These are phyloP conservation scores for Cyclocybe aegerita DNA, from an alignment of 768 basidiomycete species.

Conservation along the genomic window DNA sequence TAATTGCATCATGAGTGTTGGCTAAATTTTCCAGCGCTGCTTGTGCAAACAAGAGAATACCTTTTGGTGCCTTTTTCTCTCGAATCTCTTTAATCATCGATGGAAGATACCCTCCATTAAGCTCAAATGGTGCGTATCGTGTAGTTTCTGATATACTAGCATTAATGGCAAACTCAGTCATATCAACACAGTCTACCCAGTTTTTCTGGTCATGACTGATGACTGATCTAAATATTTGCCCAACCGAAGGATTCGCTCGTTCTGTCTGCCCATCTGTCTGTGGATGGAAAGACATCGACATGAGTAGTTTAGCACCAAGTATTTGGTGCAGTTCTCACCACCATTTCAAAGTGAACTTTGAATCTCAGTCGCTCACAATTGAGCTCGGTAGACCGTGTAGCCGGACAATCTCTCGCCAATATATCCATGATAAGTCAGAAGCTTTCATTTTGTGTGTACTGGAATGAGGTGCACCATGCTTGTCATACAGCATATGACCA, in stretches of 20 bases:
- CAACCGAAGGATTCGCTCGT: slow-evolving; percentile 24
- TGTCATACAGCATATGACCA: slow-evolving; percentile 27
- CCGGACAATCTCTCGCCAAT: slow-evolving; percentile 23
- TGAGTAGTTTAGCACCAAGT: slow-evolving; percentile 26
- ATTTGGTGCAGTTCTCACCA: slow-evolving; percentile 21
- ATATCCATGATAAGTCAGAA: slow-evolving; percentile 28
- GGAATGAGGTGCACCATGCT: slow-evolving; percentile 34
- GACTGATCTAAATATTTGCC: slow-evolving; percentile 26
- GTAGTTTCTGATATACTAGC: slow-evolving; percentile 25
- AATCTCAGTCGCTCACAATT: slow-evolving; percentile 30
- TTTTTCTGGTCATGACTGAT: slow-evolving; percentile 27
- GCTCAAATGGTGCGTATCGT: slow-evolving; percentile 31
- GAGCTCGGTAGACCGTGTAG: slow-evolving; percentile 28
- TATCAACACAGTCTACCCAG: slow-evolving; percentile 28
- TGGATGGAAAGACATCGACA: slow-evolving; percentile 41
- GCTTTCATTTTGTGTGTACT: slow-evolving; percentile 21
- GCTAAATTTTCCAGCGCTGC: slow-evolving; percentile 20
- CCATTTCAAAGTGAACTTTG: slow-evolving; percentile 22
- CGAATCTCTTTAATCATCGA: slow-evolving; percentile 16
- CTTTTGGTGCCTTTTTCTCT: not conserved
- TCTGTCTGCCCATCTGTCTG: slow-evolving; percentile 36
- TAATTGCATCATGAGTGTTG: slow-evolving; percentile 33
- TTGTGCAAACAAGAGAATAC: not conserved
- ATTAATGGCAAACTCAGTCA: slow-evolving; percentile 40
- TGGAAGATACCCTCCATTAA: slow-evolving; percentile 24